Conservation (phyloP, 2,329 filamentous ascomycete species). For the Basipetospora chlamydospora region DNA sequence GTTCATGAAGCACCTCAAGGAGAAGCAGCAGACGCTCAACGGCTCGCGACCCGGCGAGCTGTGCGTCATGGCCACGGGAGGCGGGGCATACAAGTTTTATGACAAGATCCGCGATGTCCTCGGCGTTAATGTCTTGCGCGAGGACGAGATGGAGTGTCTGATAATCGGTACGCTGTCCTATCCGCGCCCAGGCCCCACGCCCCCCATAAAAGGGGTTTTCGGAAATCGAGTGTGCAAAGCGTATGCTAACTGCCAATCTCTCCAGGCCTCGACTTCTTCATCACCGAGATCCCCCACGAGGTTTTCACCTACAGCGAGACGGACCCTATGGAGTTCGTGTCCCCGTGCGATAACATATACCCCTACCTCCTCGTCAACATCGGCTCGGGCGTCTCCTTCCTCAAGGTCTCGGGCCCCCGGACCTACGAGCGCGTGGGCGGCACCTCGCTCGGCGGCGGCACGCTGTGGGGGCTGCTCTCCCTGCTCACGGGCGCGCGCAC, state of each 20-base stretch:
- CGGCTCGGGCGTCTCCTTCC: slow-evolving; percentile 89
- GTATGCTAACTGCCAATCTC: slow-evolving; percentile 9
- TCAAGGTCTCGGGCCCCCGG: slow-evolving; percentile 85
- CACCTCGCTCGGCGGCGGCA: slow-evolving; percentile 90
- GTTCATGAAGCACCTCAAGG: slow-evolving; percentile 75
- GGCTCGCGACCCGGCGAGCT: slow-evolving; percentile 57
- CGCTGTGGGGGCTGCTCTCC: slow-evolving; percentile 86
- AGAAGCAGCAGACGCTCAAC: slow-evolving; percentile 65
- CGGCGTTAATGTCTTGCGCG: slow-evolving; percentile 74
- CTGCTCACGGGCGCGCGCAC: slow-evolving; percentile 82
- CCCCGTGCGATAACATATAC: slow-evolving; percentile 68
- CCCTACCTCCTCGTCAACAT: slow-evolving; percentile 98
- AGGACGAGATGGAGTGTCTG: slow-evolving; percentile 97
- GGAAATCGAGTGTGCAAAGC: not conserved
- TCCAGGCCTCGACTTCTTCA: slow-evolving; percentile 90
- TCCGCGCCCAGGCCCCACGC: too few species aligned
- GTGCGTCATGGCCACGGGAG: slow-evolving; percentile 89
- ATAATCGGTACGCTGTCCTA: slow-evolving; percentile 55
- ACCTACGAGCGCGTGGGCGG: slow-evolving; percentile 85
- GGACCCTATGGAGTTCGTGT: slow-evolving; percentile 79
- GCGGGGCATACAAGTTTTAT: slow-evolving; percentile 93
- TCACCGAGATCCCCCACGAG: slow-evolving; percentile 90
- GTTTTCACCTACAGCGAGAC: slow-evolving; percentile 93
- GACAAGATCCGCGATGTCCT: slow-evolving; percentile 74
- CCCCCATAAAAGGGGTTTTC: too few species aligned